These are phyloP conservation scores for Hypoxylon sp. DNA, from an alignment of 2,329 filamentous ascomycete species.

Conservation along the genomic window DNA sequence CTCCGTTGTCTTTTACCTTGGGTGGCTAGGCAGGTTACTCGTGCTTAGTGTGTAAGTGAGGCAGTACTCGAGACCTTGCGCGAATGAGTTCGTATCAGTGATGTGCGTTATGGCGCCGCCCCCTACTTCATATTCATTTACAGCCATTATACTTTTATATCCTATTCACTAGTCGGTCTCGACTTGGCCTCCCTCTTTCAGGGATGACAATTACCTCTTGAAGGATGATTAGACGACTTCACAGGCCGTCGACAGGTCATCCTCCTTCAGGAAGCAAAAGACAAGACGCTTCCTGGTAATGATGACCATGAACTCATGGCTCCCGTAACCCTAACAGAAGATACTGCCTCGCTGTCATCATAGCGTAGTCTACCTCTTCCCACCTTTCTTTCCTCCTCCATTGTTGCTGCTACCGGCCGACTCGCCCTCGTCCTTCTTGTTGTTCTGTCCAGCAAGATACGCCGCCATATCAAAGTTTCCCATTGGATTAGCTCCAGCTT, in stretches of 20 bases:
- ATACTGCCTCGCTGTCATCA: background rate
- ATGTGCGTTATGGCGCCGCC: background rate
- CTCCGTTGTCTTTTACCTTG: background rate
- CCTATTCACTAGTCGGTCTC: background rate
- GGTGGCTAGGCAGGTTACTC: background rate
- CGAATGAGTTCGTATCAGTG: background rate
- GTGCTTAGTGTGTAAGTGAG: background rate
- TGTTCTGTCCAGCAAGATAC: slow-evolving; percentile 71
- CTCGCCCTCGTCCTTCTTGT: slow-evolving; percentile 60
- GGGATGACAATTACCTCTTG: background rate
- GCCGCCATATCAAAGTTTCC: slow-evolving; percentile 74
- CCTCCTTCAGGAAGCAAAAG: background rate
- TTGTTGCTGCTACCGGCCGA: slow-evolving; percentile 42
- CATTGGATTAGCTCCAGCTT: slow-evolving; percentile 60
- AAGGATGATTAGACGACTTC: background rate
- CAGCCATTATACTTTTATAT: background rate
- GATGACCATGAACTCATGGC: background rate
- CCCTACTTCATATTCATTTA: background rate
- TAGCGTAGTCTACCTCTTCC: slow-evolving; percentile 54
- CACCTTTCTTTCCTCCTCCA: slow-evolving; percentile 59
- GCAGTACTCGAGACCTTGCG: background rate
- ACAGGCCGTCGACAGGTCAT: background rate
- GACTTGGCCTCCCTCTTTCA: background rate
- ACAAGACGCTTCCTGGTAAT: background rate
- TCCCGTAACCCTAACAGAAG: background rate